These are phyloP conservation scores for Basidioascus undulatus DNA, from an alignment of 768 basidiomycete species.

Conservation along the genomic window DNA sequence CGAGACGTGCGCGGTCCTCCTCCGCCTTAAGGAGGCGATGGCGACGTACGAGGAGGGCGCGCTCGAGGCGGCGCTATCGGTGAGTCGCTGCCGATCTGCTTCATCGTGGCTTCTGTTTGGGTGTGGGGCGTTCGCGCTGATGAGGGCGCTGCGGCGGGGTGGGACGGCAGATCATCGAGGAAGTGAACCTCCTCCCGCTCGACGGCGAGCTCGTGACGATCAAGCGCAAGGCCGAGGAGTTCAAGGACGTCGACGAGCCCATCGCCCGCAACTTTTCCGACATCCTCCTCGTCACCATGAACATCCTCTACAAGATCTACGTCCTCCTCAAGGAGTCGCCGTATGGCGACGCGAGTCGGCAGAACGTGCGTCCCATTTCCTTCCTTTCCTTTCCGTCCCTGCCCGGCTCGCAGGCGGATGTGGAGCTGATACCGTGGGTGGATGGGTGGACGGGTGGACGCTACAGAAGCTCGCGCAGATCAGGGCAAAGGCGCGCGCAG, in stretches of 20 bases:
- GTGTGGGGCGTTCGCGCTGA: no score
- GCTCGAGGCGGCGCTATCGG: constrained; percentile 58
- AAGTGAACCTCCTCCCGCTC: constrained; percentile 64
- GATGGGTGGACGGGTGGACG: neutral
- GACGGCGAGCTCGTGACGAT: constrained; percentile 64
- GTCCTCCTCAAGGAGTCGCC: constrained; percentile 45
- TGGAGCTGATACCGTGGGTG: constrained; percentile 9
- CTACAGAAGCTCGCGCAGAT: constrained; percentile 37
- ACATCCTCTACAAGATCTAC: constrained; percentile 59
- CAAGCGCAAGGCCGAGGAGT: constrained; percentile 65
- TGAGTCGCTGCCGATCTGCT: constrained; percentile 21
- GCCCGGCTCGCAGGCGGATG: constrained; percentile 9
- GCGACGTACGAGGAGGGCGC: constrained; percentile 46
- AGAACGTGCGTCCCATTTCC: constrained; percentile 32
- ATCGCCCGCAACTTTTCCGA: constrained; percentile 72
- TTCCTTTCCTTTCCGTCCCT: constrained; percentile 7
- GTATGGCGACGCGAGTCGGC: constrained; percentile 47
- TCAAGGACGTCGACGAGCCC: constrained; percentile 59
- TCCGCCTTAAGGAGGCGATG: constrained; percentile 60
- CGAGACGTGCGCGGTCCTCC: constrained; percentile 27
- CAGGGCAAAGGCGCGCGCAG: constrained; percentile 53
- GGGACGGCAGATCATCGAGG: constrained; percentile 61
- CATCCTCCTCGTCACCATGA: constrained; percentile 78
- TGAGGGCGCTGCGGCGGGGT: no score
- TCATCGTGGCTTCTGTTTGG: neutral